phyloP scores from a whole-genome alignment of 2,329 filamentous ascomycete species.

The Parascedosporium putredinis region DNA sequence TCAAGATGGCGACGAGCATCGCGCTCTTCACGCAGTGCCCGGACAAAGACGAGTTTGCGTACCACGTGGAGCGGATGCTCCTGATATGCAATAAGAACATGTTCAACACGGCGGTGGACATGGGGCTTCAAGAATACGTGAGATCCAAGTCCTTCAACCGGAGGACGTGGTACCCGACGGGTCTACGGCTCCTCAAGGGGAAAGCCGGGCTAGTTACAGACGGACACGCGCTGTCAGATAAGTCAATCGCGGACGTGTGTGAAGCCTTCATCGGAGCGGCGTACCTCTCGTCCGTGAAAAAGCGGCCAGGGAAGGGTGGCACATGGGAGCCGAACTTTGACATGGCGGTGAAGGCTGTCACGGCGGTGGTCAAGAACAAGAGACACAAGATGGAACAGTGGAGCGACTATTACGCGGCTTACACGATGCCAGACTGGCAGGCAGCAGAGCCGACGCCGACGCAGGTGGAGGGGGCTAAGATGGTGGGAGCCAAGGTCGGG shows the following conservation, averaged over 20 bases:
- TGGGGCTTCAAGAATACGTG: constrained; percentile 62
- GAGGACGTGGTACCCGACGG: constrained; percentile 80
- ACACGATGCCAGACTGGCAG: constrained; percentile 64
- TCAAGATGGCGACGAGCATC: constrained; percentile 94
- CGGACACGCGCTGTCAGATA: constrained; percentile 67
- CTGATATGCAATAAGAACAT: constrained; percentile 88
- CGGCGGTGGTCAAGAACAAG: constrained; percentile 55
- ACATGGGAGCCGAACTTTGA: constrained; percentile 34
- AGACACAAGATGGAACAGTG: constrained; percentile 62
- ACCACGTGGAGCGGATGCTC: constrained; percentile 83
- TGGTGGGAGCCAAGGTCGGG: constrained; percentile 47
- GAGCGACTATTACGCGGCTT: constrained; percentile 61
- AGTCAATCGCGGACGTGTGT: constrained; percentile 87
- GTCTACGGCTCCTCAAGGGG: constrained; percentile 61
- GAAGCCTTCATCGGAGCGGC: constrained; percentile 90
- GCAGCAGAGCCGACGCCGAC: constrained; percentile 47
- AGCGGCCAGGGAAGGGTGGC: constrained; percentile 22
- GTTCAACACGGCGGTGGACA: constrained; percentile 61
- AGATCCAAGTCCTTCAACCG: constrained; percentile 75
- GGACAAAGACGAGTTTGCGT: constrained; percentile 71
- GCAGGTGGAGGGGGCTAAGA: constrained; percentile 56
- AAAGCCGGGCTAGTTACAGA: constrained; percentile 41
- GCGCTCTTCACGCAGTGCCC: constrained; percentile 70
- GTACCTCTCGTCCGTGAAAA: constrained; percentile 38
- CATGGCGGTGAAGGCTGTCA: constrained; percentile 53